Evolutionary conservation across 257 asterid species (phyloP).

Genomic region (Capsicum rhomboideum): DNA sequence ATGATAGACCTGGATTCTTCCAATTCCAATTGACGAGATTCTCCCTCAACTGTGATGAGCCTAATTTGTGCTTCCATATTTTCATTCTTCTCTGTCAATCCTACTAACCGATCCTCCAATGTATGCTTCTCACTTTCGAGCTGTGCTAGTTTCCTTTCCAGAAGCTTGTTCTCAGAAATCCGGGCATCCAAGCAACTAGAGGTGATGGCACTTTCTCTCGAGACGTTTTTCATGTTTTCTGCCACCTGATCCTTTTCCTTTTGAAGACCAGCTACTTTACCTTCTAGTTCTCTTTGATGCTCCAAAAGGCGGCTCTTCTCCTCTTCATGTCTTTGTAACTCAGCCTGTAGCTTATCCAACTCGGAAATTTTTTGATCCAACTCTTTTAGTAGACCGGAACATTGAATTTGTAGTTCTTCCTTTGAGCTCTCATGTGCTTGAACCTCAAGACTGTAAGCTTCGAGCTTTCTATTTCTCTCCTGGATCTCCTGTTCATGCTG

Average conservation of each 20-base stretch:
- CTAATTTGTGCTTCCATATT: slow-evolving; percentile 29
- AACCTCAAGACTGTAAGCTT: slow-evolving; percentile 22
- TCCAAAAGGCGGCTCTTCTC: slow-evolving; percentile 17
- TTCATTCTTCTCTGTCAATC: slow-evolving; percentile 32
- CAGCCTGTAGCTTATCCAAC: slow-evolving; percentile 19
- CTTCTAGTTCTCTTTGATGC: slow-evolving; percentile 26
- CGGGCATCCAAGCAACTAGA: slow-evolving; percentile 25
- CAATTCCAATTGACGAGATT: slow-evolving; percentile 23
- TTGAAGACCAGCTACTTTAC: slow-evolving; percentile 32
- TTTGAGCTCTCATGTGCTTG: slow-evolving; percentile 32
- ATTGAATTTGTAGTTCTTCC: slow-evolving; percentile 30
- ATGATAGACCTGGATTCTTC: slow-evolving; percentile 22
- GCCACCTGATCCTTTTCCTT: slow-evolving; percentile 24
- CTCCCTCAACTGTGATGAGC: slow-evolving; percentile 34
- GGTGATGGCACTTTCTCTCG: slow-evolving; percentile 17
- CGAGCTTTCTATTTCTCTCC: slow-evolving; percentile 26
- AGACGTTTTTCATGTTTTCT: slow-evolving; percentile 21
- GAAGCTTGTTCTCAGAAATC: slow-evolving; percentile 21
- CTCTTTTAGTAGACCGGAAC: slow-evolving; percentile 27
- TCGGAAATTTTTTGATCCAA: slow-evolving; percentile 26
- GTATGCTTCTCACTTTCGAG: slow-evolving; percentile 21
- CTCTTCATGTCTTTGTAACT: slow-evolving; percentile 25
- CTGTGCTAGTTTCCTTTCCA: slow-evolving; percentile 28
- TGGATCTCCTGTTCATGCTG: slow-evolving; percentile 33
- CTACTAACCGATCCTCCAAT: slow-evolving; percentile 24